Conservation (phyloP, 1,139 yeast genomes). For the Lodderomyces jiufengensis region DNA sequence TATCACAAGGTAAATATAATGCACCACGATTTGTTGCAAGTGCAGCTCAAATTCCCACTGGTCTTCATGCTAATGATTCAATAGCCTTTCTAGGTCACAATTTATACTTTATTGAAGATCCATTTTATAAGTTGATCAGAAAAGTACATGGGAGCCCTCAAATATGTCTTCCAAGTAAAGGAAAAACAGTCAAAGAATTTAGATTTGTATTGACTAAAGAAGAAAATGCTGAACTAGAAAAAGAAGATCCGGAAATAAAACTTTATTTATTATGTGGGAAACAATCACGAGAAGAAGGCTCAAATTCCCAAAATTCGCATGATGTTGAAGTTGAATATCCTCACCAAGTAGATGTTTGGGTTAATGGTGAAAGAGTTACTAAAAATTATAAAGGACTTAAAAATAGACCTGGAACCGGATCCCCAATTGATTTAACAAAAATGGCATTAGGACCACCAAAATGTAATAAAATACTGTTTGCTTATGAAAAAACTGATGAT, state of each 20-base stretch:
- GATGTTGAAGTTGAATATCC: slow-evolving; percentile 55
- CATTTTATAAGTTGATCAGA: slow-evolving; percentile 48
- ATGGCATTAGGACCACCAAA: slow-evolving; percentile 26
- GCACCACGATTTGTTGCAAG: slow-evolving; percentile 3
- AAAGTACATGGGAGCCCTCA: slow-evolving; percentile 46
- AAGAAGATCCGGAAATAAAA: slow-evolving; percentile 23
- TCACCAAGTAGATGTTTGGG: slow-evolving; percentile 50
- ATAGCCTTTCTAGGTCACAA: slow-evolving; percentile 27
- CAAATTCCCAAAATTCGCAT: slow-evolving; percentile 10
- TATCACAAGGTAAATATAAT: slow-evolving; percentile 8
- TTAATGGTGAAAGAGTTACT: slow-evolving; percentile 40
- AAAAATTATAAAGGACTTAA: slow-evolving; percentile 59
- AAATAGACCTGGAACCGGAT: slow-evolving; percentile 58
- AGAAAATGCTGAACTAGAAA: slow-evolving; percentile 23
- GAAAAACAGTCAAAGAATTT: slow-evolving; percentile 38
- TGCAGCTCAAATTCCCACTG: background rate
- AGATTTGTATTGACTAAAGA: slow-evolving; percentile 37
- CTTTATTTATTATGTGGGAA: slow-evolving; percentile 49
- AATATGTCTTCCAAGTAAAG: slow-evolving; percentile 21
- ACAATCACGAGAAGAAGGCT: slow-evolving; percentile 15
- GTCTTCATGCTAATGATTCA: slow-evolving; percentile 16
- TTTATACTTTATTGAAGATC: slow-evolving; percentile 47
- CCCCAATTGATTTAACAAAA: slow-evolving; percentile 62
- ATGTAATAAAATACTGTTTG: slow-evolving; percentile 42
- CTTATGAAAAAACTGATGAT: slow-evolving; percentile 45